Evolutionary conservation across 2,329 filamentous ascomycete genomes (phyloP), one percentile per base, ranked within the genome.

Genomic region (Diplodia mutila): DNA sequence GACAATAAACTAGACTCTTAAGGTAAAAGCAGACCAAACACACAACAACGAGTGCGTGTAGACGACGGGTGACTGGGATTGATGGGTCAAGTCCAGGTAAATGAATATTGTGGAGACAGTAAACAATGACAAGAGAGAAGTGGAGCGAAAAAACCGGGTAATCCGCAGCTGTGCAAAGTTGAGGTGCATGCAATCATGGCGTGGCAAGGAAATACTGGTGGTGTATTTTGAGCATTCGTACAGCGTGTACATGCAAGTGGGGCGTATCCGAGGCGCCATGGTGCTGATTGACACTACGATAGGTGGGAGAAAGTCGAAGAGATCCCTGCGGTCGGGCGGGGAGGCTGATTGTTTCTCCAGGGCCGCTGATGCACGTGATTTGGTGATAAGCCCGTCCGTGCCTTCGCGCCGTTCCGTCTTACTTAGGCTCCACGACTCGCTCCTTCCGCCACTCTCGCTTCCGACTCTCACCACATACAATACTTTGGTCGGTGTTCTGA

Each of bases 371-470:
- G 11, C 57, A 61, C 57, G 57, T 61, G 57, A 48, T 21, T 39
- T 48, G 57, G 57, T 61, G 57, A 61, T 27, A 42, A 25, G 39
- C 16, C 23, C 39, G 57, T 32, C 39, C 39, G 29, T 42, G 37
- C 25, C 39, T 42, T 37, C 57, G 39, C 39, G 57, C 46, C 39
- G 23, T 12, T 42, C 39, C 23, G 18, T 16, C 57, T 46, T 46
- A 46, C 42, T n/a, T 46, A 46, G 23, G 25, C 7, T 16, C 23
- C 25, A 32, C 39, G 55, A 49, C 57, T 49, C 39, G 39, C 14
- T 61, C 57, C 12, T 42, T n/a, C 18, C 39, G 3, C 46, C 39
- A 14, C 21, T 14, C 7, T 23, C 55, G 37, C 14, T 29, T n/a
- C 39, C 21, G 25, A 14, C 32, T 37, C n/a, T 55, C 29, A 21